These are phyloP conservation scores for Alternaria arborescens DNA, from an alignment of 2,329 filamentous ascomycete species.

Conservation along the genomic window DNA sequence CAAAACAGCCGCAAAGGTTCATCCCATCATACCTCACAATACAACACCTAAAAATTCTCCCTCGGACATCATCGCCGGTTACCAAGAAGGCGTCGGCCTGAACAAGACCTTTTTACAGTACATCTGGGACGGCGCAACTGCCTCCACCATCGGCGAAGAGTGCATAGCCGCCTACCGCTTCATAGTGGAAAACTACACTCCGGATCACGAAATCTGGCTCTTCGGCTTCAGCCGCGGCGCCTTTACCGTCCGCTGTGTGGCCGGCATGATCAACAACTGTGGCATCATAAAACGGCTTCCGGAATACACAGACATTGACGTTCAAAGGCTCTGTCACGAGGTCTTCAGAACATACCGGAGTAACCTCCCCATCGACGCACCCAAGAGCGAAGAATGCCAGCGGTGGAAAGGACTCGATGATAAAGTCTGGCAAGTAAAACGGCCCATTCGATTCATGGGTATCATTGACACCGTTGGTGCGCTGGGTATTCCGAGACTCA, in stretches of 20 bases:
- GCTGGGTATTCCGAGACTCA: constrained; percentile 45
- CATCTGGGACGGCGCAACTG: constrained; percentile 49
- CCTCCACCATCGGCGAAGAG: constrained; percentile 46
- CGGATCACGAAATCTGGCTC: constrained; percentile 55
- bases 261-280: constrained; percentile 56
- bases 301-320: constrained; percentile 22
- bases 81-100: constrained; percentile 50
- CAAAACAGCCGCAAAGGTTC: constrained; percentile 28
- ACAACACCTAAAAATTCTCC: background rate
- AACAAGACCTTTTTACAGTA: constrained; percentile 49
- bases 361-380: constrained; percentile 37
- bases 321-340: constrained; percentile 39
- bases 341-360: constrained; percentile 47
- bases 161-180: constrained; percentile 48
- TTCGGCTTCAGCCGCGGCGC: constrained; percentile 58
- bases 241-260: constrained; percentile 55
- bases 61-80: constrained; percentile 41
- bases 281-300: constrained; percentile 45
- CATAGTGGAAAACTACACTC: constrained; percentile 46
- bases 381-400: constrained; percentile 32
- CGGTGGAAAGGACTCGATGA: constrained; percentile 26
- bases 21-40: constrained; percentile 28
- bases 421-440: constrained; percentile 41
- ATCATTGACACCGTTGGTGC: constrained; percentile 48
- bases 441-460: constrained; percentile 46